Evolutionary conservation across 805 yeast genomes (phyloP), one percentile per base, ranked within the genome.

Genomic region (Yarrowia osloensis): DNA sequence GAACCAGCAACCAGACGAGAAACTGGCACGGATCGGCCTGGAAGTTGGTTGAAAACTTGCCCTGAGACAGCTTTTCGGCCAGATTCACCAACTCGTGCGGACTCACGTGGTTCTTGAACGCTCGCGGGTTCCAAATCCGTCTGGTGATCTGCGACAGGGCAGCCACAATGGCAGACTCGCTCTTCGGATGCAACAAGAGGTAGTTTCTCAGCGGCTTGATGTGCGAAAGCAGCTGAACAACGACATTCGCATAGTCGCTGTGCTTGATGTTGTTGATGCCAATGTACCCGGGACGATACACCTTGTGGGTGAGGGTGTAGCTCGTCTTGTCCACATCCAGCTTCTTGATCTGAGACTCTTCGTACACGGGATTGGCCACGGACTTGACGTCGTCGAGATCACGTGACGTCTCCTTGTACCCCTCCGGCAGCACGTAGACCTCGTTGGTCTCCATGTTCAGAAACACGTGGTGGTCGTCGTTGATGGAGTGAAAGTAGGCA

Each of bases 401-500:
- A 7, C 73, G 68, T 0, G 81, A 74, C 15, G 77, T 72, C 12
- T 83, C 75, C 61, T 82, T 84, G 47, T 79, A 78, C 70, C 82
- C 82, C 65, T 88, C 91, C 0, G 96, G 96, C n/a, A 90, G 75
- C 4, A 83, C 75, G 71, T 84, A 88, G 28, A 83, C 80, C 66
- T 81, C 83, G 55, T 80, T 73, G 1, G 82, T 83, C 15, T 74
- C 72, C 66, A 90, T 78, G 72, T 84, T 87, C 61, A 90, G 79
- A 72, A 78, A 90, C 1, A 88, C 81, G 73, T 85, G 89, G 72
- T 88, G 93, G 70, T 82, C 81, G 4, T 80, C 83, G 67, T 86
- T 81, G 21, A 90, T 79, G 1, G 91, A 82, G 74, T 90, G 96
- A 17, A 79, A 73, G 71, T 85, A 88, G 0, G 93, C 92, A 24